Conservation (phyloP, 176 grass and related monocot genomes). For the Oryza coarctata region DNA sequence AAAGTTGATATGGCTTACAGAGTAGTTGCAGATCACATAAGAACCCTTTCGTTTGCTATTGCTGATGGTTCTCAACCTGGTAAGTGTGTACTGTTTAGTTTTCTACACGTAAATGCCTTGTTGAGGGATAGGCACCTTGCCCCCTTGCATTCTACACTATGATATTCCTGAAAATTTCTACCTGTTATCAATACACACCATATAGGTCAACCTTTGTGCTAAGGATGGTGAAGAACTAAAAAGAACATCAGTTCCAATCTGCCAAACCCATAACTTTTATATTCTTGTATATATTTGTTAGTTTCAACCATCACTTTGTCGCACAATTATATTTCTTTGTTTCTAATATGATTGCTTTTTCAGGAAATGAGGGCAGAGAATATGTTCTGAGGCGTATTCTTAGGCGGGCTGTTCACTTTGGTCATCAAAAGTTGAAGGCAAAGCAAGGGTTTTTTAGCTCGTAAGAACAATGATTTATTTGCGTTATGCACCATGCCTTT, state of each 20-base stretch:
- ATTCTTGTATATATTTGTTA: slow-evolving; percentile 8
- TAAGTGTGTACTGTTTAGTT: slow-evolving; percentile 32
- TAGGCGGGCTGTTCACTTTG: slow-evolving; percentile 88
- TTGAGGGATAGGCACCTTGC: not conserved
- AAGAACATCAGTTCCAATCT: not conserved
- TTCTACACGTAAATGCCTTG: not conserved
- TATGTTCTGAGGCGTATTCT: slow-evolving; percentile 98
- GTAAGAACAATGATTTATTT: slow-evolving; percentile 42
- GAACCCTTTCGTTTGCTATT: slow-evolving; percentile 84
- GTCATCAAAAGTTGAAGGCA: slow-evolving; percentile 74
- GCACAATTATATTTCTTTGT: not conserved
- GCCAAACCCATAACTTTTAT: not conserved
- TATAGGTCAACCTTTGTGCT: not conserved
- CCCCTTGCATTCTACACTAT: not conserved
- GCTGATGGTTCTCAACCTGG: slow-evolving; percentile 93
- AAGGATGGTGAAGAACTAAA: not conserved
- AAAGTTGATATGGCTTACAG: slow-evolving; percentile 99
- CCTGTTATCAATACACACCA: not conserved
- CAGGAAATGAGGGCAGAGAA: slow-evolving; percentile 94
- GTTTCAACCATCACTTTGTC: not conserved
- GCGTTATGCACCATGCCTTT: not conserved
- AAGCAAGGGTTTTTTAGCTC: slow-evolving; percentile 78
- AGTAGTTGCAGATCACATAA: slow-evolving; percentile 96
- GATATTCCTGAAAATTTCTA: not conserved
- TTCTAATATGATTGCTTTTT: slow-evolving; percentile 2